Evolutionary conservation across 2,329 filamentous ascomycete species (phyloP).

Genomic region (Cladosporium sp.): DNA sequence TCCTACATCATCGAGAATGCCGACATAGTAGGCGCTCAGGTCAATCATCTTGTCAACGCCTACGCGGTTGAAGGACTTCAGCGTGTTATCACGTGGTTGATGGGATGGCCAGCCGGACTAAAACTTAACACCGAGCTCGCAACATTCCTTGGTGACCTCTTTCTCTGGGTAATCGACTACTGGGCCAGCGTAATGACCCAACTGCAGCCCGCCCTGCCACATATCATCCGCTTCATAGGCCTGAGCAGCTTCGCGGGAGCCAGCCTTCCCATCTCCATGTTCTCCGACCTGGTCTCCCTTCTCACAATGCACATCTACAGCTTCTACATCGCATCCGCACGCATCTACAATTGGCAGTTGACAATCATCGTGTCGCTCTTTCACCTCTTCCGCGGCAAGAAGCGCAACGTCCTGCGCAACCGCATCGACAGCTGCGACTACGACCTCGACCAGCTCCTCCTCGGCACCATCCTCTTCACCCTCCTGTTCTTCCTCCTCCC

Average conservation of each 20-base stretch:
- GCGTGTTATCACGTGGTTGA: slow-evolving; percentile 89
- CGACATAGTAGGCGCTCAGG: slow-evolving; percentile 73
- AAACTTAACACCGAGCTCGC: slow-evolving; percentile 95
- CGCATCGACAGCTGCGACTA: slow-evolving; percentile 99
- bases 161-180: slow-evolving; percentile 97
- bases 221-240: slow-evolving; percentile 86
- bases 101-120: slow-evolving; percentile 89
- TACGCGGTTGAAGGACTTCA: slow-evolving; percentile 89
- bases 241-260: slow-evolving; percentile 94
- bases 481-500: slow-evolving; percentile 91
- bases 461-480: slow-evolving; percentile 95
- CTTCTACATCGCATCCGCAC: slow-evolving; percentile 93
- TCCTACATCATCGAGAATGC: slow-evolving; percentile 97
- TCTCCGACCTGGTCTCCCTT: slow-evolving; percentile 87
- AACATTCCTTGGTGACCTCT: slow-evolving; percentile 89
- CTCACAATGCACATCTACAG: slow-evolving; percentile 96
- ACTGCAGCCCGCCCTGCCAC: slow-evolving; percentile 74
- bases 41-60: slow-evolving; percentile 68
- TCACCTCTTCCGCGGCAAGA: slow-evolving; percentile 96
- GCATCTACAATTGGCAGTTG: slow-evolving; percentile 98
- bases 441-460: slow-evolving; percentile 90
- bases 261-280: slow-evolving; percentile 93
- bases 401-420: slow-evolving; percentile 93
- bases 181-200: slow-evolving; percentile 83
- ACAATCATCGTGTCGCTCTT: slow-evolving; percentile 97